Base-by-base conservation (phyloP, 768 basidiomycete genomes). In the Pilatotrama ljubarskyi region DNA sequence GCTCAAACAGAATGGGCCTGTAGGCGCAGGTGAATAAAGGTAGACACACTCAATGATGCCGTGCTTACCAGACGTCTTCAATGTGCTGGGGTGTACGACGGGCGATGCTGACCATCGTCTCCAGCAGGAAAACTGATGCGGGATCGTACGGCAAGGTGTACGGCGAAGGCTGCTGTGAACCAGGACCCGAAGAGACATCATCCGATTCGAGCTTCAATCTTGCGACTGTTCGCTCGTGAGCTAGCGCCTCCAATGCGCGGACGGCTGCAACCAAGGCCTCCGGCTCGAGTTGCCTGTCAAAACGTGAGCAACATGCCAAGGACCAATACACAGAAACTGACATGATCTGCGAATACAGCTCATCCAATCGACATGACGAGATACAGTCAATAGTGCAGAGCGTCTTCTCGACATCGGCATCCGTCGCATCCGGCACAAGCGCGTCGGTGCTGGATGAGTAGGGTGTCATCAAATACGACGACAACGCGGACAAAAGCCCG, bases 1-100 rank as follows among this genome's bases (percentile, higher is more conserved):
- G 95, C 68, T 97, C 95, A 70, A 97, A 98, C 3, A 96, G 84
- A 66, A 94, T 84, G 0, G 96, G 95, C 96, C 95, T 97, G 54
- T 22, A 43, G 56, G 6, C 1, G 24, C 18, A 42, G 10, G 18
- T 38, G 13, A 22, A 48, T 24, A 2, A 25, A n/a, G 42, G 24
- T 5, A 18, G n/a, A 22, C 9, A 35, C 1, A 20, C 29, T 17
- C 40, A 42, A 5, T 17, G n/a, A 13, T 14, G 18, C 0, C 1
- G 20, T 1, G 72, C 86, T 65, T 64, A 91, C 96, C 97, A 99
- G 41, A 93, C 82, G 44, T 98, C 95, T 56, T 88, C 88, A 25
- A 98, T 88, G 65, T 88, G 82, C 60, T 87, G 82, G 8, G 87
- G 82, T 1, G 88, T 84, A 59, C 92, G 86, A 63, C 83, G 86